Conservation (phyloP, 1,284 basidiomycete species). For the Trametes hirsuta region DNA sequence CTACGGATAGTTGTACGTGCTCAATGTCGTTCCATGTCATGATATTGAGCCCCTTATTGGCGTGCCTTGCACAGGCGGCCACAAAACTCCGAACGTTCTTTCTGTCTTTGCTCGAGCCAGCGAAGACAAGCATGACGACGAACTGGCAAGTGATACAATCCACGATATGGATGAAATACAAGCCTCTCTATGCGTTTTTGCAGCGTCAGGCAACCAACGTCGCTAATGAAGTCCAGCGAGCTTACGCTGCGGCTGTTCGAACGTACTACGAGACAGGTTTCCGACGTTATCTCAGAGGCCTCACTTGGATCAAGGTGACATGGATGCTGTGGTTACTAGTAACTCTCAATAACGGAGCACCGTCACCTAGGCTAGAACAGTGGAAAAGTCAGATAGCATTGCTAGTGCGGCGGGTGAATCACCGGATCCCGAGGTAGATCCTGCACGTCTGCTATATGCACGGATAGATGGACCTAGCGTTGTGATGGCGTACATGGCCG, state of each 20-base stretch:
- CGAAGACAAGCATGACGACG: constrained; percentile 83
- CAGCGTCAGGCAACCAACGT: constrained; percentile 81
- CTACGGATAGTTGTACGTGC: constrained; percentile 78
- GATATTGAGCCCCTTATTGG: not conserved
- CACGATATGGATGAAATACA: constrained; percentile 85
- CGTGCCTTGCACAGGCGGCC: constrained; percentile 60
- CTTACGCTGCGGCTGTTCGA: constrained; percentile 83
- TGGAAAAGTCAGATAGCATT: constrained; percentile 68
- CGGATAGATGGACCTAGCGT: constrained; percentile 80
- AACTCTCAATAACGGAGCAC: not conserved
- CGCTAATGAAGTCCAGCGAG: constrained; percentile 88
- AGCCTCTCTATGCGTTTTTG: constrained; percentile 84
- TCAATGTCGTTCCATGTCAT: not conserved
- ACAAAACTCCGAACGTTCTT: constrained; percentile 91
- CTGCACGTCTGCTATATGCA: constrained; percentile 65
- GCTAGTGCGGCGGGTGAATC: constrained; percentile 43
- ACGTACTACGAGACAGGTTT: constrained; percentile 98
- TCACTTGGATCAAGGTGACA: constrained; percentile 75
- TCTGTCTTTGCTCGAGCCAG: constrained; percentile 79
- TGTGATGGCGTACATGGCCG: constrained; percentile 83
- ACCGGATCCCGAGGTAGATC: constrained; percentile 44
- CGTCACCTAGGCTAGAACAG: constrained; percentile 51
- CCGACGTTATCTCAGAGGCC: constrained; percentile 83
- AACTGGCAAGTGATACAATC: constrained; percentile 95
- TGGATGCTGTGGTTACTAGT: not conserved